Base-by-base conservation (phyloP, 2,329 filamentous ascomycete genomes). In the Fusarium globosum region DNA sequence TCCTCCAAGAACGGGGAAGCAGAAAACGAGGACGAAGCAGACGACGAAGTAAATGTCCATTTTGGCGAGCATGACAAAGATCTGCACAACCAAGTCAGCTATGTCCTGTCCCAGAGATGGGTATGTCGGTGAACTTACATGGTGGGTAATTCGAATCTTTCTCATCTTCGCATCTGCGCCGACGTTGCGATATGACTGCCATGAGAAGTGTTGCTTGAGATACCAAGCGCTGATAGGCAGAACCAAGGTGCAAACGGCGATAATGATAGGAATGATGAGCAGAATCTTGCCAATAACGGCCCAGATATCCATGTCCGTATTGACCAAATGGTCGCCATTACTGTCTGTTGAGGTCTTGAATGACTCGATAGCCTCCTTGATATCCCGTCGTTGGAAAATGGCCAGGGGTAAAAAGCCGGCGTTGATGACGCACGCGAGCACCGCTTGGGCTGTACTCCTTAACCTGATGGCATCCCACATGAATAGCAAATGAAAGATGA, bases 31-130 rank as follows among this genome's bases (percentile, higher is more conserved):
- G 6, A 52, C 65, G 4, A 67, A 67, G 10, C 52, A 61, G 12
- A 67, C 21, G 1, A 67, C 41, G 6, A 67, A 67, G 35, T 67
- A 67, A 4, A 67, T 35, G 2, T 51, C 45, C 15, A 16, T 43
- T 14, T 67, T 67, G 18, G 65, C 62, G 8, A 67, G n/a, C 65
- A 67, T 67, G 12, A 30, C 28, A 26, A 67, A 67, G 6, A 67
- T 67, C 65, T 66, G 0, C 13, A 16, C 12, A 3, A 18, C 6
- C 0, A 42, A 18, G 36, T 61, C 15, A 61, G 48, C 33, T 14
- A 33, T 14, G 13, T 14, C 13, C 13, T 5, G 6, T 33, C 33
- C 33, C 13, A 33, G 33, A 33, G 33, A 14, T 33, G 33, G 33
- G 0, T 33, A 33, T 33, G 13, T 33, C 33, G 12, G 12, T 33